Percentiles rank a stretch among this genome's conserved stretches.
Conservation (phyloP, 2,329 filamentous ascomycete species). For the Trichoderma simmonsii region DNA sequence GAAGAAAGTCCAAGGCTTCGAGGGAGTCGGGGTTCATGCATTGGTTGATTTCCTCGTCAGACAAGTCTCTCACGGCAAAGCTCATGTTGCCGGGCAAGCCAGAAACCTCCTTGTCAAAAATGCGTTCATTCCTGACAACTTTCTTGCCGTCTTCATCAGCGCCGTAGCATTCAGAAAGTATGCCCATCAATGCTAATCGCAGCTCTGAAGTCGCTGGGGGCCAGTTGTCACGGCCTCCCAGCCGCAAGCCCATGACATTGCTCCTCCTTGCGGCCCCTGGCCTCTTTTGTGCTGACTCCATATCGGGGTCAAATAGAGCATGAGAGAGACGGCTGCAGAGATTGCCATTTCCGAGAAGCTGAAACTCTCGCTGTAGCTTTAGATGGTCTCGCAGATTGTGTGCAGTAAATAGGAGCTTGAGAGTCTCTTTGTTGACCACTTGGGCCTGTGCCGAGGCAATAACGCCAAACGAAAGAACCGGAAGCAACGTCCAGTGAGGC, state of each 20-base stretch:
- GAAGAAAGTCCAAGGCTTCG: constrained; percentile 88
- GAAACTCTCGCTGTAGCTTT: constrained; percentile 71
- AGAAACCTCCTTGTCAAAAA: constrained; percentile 29
- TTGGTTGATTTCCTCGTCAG: constrained; percentile 72
- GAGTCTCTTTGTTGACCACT: constrained; percentile 72
- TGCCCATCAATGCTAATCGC: constrained; percentile 81
- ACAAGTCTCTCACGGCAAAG: constrained; percentile 81
- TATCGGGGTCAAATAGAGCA: constrained; percentile 79
- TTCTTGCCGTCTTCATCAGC: constrained; percentile 24
- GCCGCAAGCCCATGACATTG: constrained; percentile 73
- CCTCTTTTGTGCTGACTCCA: constrained; percentile 73
- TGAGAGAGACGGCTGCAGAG: constrained; percentile 78
- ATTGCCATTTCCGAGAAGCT: constrained; percentile 78
- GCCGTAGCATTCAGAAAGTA: constrained; percentile 72
- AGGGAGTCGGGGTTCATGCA: constrained; percentile 81
- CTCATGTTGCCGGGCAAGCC: constrained; percentile 67
- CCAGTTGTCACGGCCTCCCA: constrained; percentile 81
- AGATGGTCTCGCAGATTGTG: constrained; percentile 73
- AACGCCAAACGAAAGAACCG: constrained; percentile 72
- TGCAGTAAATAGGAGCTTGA: constrained; percentile 70
- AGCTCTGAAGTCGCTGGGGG: constrained; percentile 92
- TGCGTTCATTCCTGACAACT: constrained; percentile 28
- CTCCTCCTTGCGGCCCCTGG: constrained; percentile 66
- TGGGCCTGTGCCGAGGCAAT: constrained; percentile 71
- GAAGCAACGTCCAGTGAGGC: constrained; percentile 58